Evolutionary conservation across 495 filamentous ascomycete genomes (phyloP), one percentile per base, ranked within the genome.

Genomic region (Aspergillus saccharolyticus): DNA sequence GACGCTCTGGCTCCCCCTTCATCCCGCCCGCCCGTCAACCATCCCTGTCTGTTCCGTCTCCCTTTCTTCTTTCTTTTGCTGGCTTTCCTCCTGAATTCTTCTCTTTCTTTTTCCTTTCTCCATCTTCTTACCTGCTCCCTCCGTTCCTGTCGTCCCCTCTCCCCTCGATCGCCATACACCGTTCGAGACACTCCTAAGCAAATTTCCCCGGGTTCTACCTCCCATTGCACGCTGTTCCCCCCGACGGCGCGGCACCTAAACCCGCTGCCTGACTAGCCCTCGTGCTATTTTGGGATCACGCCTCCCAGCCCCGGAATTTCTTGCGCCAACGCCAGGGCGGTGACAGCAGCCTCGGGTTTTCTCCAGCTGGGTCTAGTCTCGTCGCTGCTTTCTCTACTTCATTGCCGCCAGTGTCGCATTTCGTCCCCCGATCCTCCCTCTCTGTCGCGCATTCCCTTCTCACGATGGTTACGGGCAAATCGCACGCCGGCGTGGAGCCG

Each of bases 391-490:
- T 53, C 21, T 50, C 28, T 42, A 39, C 42, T 56, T 44, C 52
- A 45, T 52, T 39, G 20, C 47, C 45, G 42, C 50, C 42, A 52
- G 33, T 39, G 33, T 52, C 56, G 46, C 58, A 21, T 20, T 53
- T 20, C 48, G 25, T 22, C 44, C 43, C 20, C 33, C 54, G 28
- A 62, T 2, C 44, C n/a, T 21, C 15, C 10, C 6, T 39, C 12
- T 59, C 39, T 53, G 52, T 60, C 62, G 55, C 54, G 20, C 43
- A 42, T 53, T 53, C 50, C 55, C 63, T 15, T 12, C 12, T 39
- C 62, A 67, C 63, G 54, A 78, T 76, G 73, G 70, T 76, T 59
- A 77, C 75, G 51, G 73, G 70, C 47, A 79, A 73, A 53, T 72
- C 76, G 61, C 74, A 75, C 55, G 65, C 72, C 44, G 70, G 66